Evolutionary conservation across 345 rosid species (phyloP).

Genomic region (Angophora floribunda): DNA sequence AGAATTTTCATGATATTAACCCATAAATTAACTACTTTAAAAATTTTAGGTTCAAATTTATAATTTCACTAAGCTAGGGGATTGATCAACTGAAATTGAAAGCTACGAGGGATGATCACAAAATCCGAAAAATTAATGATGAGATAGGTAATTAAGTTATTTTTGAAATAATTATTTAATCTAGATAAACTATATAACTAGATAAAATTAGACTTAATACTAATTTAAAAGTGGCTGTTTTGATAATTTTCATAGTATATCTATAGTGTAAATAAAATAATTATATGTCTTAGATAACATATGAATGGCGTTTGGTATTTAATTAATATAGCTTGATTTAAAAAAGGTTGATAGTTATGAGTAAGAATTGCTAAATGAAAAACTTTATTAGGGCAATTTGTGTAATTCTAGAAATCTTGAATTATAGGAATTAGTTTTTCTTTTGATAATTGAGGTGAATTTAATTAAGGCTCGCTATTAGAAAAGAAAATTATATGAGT

Average conservation of each 20-base stretch:
- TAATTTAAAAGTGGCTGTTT: neutral
- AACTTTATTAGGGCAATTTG: neutral
- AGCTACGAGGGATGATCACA: neutral
- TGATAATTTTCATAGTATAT: neutral
- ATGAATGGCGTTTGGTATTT: neutral
- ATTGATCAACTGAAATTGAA: neutral
- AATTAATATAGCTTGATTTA: neutral
- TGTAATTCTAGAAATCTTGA: neutral
- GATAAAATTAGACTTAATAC: neutral
- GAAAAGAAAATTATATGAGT: neutral
- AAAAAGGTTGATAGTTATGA: neutral
- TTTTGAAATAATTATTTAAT: neutral
- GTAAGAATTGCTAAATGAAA: neutral
- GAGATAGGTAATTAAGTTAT: neutral
- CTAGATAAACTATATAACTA: neutral
- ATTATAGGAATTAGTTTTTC: neutral
- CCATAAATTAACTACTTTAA: neutral
- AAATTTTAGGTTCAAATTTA: neutral
- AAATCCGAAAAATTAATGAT: neutral
- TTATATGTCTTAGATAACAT: neutral
- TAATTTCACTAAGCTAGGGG: neutral
- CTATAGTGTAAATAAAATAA: neutral
- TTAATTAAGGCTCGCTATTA: neutral
- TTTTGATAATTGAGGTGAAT: neutral
- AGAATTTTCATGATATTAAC: neutral